Evolutionary conservation across 352 stramenopile genomes (phyloP).

Genomic region (Phytophthora constricta): DNA sequence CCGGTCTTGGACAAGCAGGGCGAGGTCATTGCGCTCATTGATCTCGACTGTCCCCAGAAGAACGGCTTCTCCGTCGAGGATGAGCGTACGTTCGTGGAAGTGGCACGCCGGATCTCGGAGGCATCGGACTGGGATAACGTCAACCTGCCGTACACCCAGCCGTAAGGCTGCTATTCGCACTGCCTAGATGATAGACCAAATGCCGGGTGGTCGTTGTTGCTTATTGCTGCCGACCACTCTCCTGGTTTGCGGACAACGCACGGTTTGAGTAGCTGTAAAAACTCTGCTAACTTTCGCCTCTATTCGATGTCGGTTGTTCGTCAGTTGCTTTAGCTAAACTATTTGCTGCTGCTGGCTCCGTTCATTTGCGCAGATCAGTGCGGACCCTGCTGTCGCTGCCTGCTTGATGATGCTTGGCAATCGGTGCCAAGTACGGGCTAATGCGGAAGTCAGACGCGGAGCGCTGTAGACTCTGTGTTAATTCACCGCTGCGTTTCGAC

Average conservation of each 20-base stretch:
- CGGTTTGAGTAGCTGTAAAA: too few relatives aligned
- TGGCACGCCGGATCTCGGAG: constrained; percentile 61
- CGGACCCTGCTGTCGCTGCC: constrained; percentile 4
- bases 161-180: constrained; percentile 9
- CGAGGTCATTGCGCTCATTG: constrained; percentile 77
- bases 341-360: too few relatives aligned
- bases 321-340: too few relatives aligned
- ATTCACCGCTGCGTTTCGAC: constrained; percentile 7
- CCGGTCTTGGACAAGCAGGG: constrained; percentile 68
- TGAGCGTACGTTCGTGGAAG: constrained; percentile 68
- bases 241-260: too few relatives aligned
- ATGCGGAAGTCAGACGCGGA: constrained; percentile 26
- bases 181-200: too few relatives aligned
- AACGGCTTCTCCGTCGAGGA: constrained; percentile 78
- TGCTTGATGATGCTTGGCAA: constrained; percentile 8
- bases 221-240: too few relatives aligned
- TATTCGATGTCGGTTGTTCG: too few relatives aligned
- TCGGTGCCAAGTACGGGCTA: constrained; percentile 11
- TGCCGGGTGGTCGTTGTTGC: too few relatives aligned
- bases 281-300: too few relatives aligned
- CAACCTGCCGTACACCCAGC: constrained; percentile 57
- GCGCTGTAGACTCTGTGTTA: constrained; percentile 11
- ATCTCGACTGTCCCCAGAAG: constrained; percentile 78
- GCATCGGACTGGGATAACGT: constrained; percentile 76
- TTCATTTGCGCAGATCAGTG: constrained; percentile 14